Percentiles rank a stretch among this genome's conserved stretches.
Evolutionary conservation across 306 rosid species (phyloP).

Genomic region (Mucuna pruriens): DNA sequence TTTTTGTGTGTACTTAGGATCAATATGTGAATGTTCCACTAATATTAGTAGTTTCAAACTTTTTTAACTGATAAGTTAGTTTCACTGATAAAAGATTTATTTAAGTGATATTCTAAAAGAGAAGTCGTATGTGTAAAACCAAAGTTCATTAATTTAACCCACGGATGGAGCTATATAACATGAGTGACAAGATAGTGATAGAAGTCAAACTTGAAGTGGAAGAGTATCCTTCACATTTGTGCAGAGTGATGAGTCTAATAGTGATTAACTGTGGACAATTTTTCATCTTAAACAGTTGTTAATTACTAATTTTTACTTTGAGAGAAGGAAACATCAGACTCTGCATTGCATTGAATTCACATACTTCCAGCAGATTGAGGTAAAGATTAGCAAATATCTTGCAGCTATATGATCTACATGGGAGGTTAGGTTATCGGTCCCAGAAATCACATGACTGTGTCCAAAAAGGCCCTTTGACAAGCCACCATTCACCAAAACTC

Average conservation of each 20-base stretch:
- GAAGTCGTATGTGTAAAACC: background rate
- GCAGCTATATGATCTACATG: background rate
- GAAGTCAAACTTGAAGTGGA: background rate
- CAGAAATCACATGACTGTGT: constrained; percentile 26
- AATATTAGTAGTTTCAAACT: background rate
- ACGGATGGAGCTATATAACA: too few species aligned
- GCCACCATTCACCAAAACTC: constrained; percentile 9
- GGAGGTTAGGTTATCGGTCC: background rate
- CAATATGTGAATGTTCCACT: background rate
- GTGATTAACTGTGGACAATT: background rate
- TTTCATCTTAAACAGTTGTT: background rate
- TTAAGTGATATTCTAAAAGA: background rate
- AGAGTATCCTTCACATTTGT: background rate
- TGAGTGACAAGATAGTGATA: background rate
- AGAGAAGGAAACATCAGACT: background rate
- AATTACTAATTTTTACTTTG: background rate
- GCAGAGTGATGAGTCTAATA: background rate
- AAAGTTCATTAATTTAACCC: background rate
- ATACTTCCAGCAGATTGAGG: background rate
- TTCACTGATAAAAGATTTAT: background rate
- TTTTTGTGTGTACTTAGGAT: background rate
- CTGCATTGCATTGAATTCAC: background rate
- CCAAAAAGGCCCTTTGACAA: background rate
- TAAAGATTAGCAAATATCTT: background rate
- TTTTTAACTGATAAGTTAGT: background rate